These are phyloP conservation scores for Phytophthora pini DNA, from an alignment of 352 stramenopile species.

Conservation along the genomic window DNA sequence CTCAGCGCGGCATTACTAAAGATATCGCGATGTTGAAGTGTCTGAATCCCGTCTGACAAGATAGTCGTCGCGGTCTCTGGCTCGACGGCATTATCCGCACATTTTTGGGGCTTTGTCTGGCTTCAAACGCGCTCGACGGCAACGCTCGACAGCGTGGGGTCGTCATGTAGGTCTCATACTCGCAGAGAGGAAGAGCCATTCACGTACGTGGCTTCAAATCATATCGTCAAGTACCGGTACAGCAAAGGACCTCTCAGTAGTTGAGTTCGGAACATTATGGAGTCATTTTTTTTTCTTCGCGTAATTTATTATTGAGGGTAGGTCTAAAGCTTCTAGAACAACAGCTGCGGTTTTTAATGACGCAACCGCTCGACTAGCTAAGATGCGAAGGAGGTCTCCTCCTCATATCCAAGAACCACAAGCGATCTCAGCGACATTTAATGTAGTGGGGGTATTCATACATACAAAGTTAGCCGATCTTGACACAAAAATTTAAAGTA, in stretches of 20 bases:
- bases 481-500: too few relatives aligned
- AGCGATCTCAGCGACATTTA: too few relatives aligned
- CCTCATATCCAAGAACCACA: too few relatives aligned
- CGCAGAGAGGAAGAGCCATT: conserved; percentile 13
- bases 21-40: conserved; percentile 35
- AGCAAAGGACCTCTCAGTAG: conserved; percentile 4
- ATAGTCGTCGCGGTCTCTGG: conserved; percentile 5
- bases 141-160: conserved; percentile 4
- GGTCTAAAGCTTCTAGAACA: too few relatives aligned
- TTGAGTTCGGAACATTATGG: too few relatives aligned
- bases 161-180: conserved; percentile 10
- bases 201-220: conserved; percentile 17
- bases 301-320: too few relatives aligned
- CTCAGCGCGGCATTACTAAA: conserved; percentile 4
- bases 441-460: too few relatives aligned
- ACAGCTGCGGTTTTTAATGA: too few relatives aligned
- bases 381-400: too few relatives aligned
- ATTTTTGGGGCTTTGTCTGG: background rate
- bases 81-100: conserved; percentile 3
- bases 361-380: too few relatives aligned
- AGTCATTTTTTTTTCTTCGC: too few relatives aligned
- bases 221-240: conserved; percentile 3
- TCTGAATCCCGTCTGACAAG: conserved; percentile 12
- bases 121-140: conserved; percentile 1
- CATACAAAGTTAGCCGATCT: too few relatives aligned